Evolutionary conservation across 371 early-diverging fungal genomes (phyloP), one percentile per base, ranked within the genome.

Genomic region (Actinomortierella wolfii): DNA sequence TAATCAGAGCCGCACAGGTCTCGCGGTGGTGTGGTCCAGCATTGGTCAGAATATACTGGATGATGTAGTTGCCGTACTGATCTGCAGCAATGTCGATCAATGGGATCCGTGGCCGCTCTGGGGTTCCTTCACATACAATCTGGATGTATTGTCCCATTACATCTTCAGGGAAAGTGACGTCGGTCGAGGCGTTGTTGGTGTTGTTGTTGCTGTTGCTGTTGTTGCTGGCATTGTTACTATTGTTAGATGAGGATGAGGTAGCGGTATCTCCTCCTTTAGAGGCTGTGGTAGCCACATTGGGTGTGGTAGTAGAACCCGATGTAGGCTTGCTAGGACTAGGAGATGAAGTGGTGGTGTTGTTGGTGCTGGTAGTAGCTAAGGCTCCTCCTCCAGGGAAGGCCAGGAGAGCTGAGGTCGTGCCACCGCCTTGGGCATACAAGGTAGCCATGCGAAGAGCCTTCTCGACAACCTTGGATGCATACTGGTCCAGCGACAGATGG

Each of bases 381-480:
- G 34, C 34, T 34, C 34, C 34, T 34, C 7, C 4, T 34, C 34
- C 34, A 6, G 34, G 11, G 34, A 34, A 11, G 4, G 34, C 34
- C 11, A 34, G 34, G 7, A 34, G 34, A 34, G 7, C 34, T 4
- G 34, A 4, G 34, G 34, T 4, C 11, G 34, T 4, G 34, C 34
- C 34, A 34, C 34, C 34, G 34, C 34, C 34, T 34, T 34, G 34
- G 34, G 34, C 34, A 11, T 34, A 11, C 34, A 34, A 34, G 20
- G 82, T 80, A 4, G 87, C 87, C 28, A 84, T 81, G 43, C 89
- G 83, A n/a, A 91, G 74, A 0, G 87, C 85, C 62, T 88, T 89
- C 60, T 91, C 92, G 0, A 91, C 89, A 2, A 91, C 92, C 57
- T 91, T 91, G 57, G 87, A 87, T 2, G 92, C 90, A 65, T 85